Evolutionary conservation across 345 rosid genomes (phyloP), one percentile per base, ranked within the genome.

Genomic region (Diplotaxis tenuifolia): DNA sequence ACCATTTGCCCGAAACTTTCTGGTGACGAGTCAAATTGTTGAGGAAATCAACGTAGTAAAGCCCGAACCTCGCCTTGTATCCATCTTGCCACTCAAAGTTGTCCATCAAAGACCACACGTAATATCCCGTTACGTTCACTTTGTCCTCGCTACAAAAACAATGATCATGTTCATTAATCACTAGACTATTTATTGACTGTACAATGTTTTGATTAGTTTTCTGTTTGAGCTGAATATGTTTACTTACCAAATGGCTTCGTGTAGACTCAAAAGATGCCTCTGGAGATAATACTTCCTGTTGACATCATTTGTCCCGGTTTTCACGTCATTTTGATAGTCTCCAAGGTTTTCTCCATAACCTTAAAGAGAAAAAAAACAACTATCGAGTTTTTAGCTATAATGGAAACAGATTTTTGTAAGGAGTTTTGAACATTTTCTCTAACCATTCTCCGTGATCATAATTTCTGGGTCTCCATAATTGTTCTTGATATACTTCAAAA

Each of bases 41-140:
- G 0, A 31, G 0, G 71, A 8, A 76, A 23, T 76, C 79, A 7
- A 76, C 40, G 8, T 6, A 70, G 75, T 76, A 76, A 12, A 76
- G 79, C 1, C 79, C 79, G 9, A 76, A 76, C 21, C 79, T 76
- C 2, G 70, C 64, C 22, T 45, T 70, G 31, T 63, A 76, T 0
- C 79, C 79, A 70, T 76, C 79, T 70, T 76, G 75, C 79, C 79
- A 76, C 54, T 76, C 79, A 45, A 76, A 76, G 32, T 76, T 76
- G n/a, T 76, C 79, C 79, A 76, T 62, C 64, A 75, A 54, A 0
- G 79, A 62, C 74, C 79, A 75, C 23, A 55, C 74, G 19, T n/a
- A 75, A 10, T 75, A 75, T 9, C 79, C 79, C 0, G 50, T 75
- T 53, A 75, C 74, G 16, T 75, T 75, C 52, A 75, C 79, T 5